These are phyloP conservation scores for Suhomyces guaymorum DNA, from an alignment of 1,139 yeast species.

Conservation along the genomic window DNA sequence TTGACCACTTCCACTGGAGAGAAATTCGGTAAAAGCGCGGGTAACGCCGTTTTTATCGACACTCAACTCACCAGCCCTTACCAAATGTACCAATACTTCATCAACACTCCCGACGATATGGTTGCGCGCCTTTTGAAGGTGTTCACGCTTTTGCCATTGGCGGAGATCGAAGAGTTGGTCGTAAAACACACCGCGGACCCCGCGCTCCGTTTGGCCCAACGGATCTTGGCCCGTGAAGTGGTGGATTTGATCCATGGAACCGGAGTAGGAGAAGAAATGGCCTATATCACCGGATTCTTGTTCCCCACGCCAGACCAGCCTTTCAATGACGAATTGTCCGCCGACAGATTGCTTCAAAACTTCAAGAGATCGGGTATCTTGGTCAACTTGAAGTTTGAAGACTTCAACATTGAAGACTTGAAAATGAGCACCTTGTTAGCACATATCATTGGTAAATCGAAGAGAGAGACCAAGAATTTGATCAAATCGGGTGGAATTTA, in stretches of 20 bases:
- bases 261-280: constrained; percentile 69
- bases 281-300: constrained; percentile 61
- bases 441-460: constrained; percentile 39
- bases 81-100: constrained; percentile 83
- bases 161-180: constrained; percentile 55
- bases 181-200: constrained; percentile 57
- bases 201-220: constrained; percentile 69
- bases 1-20: constrained; percentile 88
- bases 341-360: constrained; percentile 56
- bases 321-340: constrained; percentile 46
- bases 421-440: constrained; percentile 45
- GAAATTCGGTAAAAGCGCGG: constrained; percentile 96
- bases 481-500: constrained; percentile 75
- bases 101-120: constrained; percentile 77
- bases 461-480: constrained; percentile 60
- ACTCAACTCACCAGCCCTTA: constrained; percentile 70
- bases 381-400: constrained; percentile 33
- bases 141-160: constrained; percentile 75
- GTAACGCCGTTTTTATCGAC: constrained; percentile 91
- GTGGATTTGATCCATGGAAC: constrained; percentile 85
- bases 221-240: constrained; percentile 76
- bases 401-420: constrained; percentile 37
- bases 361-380: constrained; percentile 66
- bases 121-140: constrained; percentile 67
- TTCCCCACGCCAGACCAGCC: constrained; percentile 62